Conservation (phyloP, 371 early-diverging fungal genomes). For the Globomyces sp. region DNA sequence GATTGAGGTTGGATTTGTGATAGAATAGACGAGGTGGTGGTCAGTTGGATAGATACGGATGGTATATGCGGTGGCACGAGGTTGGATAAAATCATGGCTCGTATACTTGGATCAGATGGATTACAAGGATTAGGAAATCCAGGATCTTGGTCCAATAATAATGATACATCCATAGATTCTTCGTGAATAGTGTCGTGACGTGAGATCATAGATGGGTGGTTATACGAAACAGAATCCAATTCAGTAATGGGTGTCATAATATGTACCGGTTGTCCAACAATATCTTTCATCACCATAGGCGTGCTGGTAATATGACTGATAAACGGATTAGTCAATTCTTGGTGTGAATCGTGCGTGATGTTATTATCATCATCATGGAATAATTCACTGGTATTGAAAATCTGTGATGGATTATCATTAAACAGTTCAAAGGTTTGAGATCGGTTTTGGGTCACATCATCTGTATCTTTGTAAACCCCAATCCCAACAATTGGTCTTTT, state of each 20-base stretch:
- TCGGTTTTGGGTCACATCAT: no score
- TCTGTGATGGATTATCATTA: no score
- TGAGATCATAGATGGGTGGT: no score
- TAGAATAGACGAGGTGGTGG: background rate
- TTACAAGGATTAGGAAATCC: no score
- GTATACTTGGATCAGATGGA: constrained; percentile 1
- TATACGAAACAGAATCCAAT: background rate
- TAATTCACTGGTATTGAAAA: no score
- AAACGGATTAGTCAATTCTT: constrained; percentile 2
- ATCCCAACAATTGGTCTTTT: constrained; percentile 11
- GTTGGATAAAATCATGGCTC: background rate
- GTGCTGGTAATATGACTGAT: background rate
- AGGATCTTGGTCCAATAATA: no score
- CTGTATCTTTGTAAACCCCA: constrained; percentile 10
- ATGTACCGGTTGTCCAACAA: constrained; percentile 16
- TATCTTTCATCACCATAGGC: background rate
- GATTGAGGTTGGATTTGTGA: no score
- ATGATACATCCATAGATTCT: no score
- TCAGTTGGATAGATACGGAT: background rate
- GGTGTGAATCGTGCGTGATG: background rate
- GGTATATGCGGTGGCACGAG: background rate
- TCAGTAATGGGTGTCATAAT: constrained; percentile 16
- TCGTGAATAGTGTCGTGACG: no score
- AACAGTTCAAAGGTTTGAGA: no score
- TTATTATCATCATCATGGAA: no score